Evolutionary conservation across 495 filamentous ascomycete genomes (phyloP).

Genomic region (Podospora pseudopauciseta): DNA sequence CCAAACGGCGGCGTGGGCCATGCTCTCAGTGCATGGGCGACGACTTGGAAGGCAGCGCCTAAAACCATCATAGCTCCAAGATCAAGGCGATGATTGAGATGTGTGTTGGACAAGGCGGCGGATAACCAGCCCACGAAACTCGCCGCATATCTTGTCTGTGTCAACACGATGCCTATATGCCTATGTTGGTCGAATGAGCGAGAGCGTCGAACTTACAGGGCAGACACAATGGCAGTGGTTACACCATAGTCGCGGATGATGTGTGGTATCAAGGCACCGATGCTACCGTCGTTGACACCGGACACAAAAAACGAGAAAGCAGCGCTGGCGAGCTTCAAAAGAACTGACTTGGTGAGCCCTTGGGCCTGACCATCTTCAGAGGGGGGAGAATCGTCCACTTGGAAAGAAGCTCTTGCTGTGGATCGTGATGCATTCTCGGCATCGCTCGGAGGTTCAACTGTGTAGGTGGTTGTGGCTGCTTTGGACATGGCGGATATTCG

Average conservation of each 20-base stretch:
- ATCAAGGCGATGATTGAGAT: conserved; percentile 41
- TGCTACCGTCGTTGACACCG: conserved; percentile 53
- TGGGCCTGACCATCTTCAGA: not conserved
- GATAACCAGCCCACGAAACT: conserved; percentile 41
- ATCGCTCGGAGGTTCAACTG: not conserved
- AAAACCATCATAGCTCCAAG: conserved; percentile 48
- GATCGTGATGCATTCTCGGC: not conserved
- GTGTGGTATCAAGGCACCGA: conserved; percentile 54
- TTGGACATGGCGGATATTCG: not conserved
- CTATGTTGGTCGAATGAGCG: not conserved
- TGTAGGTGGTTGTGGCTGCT: not conserved
- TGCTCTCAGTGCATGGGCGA: conserved; percentile 45
- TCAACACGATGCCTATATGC: not conserved
- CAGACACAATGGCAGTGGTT: conserved; percentile 47
- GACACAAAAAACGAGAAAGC: conserved; percentile 53
- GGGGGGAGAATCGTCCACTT: not conserved
- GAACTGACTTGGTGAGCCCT: not conserved
- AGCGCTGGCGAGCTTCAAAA: conserved; percentile 46
- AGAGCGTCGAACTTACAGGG: conserved; percentile 34
- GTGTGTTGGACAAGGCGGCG: conserved; percentile 47
- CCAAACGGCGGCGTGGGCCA: conserved; percentile 46
- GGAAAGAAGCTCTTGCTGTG: not conserved
- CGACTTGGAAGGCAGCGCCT: conserved; percentile 46
- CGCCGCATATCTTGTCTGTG: not conserved
- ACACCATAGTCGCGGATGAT: conserved; percentile 48